A percentile compares a stretch with the other conserved stretches of the same genome.
phyloP scores from a whole-genome alignment of 345 rosid species.

The Pugionium cornutum region DNA sequence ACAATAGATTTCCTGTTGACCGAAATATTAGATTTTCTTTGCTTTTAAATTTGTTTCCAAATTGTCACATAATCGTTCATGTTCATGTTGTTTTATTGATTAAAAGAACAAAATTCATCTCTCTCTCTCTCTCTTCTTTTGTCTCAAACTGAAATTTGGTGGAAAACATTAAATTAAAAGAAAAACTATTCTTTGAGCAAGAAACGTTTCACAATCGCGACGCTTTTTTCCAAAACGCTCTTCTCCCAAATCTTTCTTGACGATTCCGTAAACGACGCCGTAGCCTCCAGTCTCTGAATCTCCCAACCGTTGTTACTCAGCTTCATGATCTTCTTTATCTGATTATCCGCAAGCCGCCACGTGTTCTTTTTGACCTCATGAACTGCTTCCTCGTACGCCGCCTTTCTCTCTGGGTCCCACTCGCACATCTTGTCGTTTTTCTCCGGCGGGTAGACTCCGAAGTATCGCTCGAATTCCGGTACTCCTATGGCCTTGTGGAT shows the following conservation, averaged over 20 bases:
- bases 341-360: constrained; percentile 54
- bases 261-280: constrained; percentile 50
- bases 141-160: neutral
- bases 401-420: constrained; percentile 31
- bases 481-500: constrained; percentile 71
- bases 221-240: constrained; percentile 64
- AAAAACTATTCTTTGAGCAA: constrained; percentile 33
- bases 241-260: constrained; percentile 63
- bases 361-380: constrained; percentile 58
- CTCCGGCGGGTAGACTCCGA: constrained; percentile 47
- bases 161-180: neutral
- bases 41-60: too few species aligned
- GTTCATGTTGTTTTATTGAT: neutral
- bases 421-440: constrained; percentile 10
- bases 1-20: too few species aligned
- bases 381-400: constrained; percentile 51
- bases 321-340: constrained; percentile 60
- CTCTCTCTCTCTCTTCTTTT: neutral
- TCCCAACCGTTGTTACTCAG: constrained; percentile 63
- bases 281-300: constrained; percentile 66
- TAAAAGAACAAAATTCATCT: neutral
- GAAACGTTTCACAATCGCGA: constrained; percentile 68
- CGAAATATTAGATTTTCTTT: too few species aligned
- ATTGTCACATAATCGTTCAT: too few species aligned
- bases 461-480: constrained; percentile 63